A percentile compares a stretch with the other conserved stretches of the same genome.
These are phyloP conservation scores for Tulasnella sp. DNA, from an alignment of 768 basidiomycete species.

Conservation along the genomic window DNA sequence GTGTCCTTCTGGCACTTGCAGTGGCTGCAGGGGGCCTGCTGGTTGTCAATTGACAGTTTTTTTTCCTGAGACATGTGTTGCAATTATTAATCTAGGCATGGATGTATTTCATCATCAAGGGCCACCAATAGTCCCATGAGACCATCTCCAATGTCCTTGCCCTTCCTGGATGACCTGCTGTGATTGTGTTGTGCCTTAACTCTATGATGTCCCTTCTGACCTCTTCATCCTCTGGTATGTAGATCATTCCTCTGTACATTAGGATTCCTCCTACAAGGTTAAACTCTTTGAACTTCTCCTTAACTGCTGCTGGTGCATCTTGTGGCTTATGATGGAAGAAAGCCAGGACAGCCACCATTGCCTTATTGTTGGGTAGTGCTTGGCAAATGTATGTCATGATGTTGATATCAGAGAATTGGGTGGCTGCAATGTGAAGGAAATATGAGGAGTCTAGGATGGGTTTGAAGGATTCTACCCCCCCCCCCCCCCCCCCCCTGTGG, in stretches of 20 bases:
- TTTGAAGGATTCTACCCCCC: not conserved
- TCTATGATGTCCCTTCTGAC: not conserved
- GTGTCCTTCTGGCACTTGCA: not conserved
- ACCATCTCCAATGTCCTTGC: not conserved
- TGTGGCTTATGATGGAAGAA: too few species aligned
- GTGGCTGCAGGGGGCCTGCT: not conserved
- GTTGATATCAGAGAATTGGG: too few species aligned
- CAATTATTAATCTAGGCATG: not conserved
- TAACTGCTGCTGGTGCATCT: too few species aligned
- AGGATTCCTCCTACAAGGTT: not conserved
- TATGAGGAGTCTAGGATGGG: too few species aligned
- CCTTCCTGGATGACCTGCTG: constrained; percentile 1
- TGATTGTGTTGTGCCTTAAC: not conserved
- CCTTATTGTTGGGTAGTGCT: too few species aligned
- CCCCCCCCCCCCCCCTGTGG: not conserved
- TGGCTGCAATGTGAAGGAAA: too few species aligned
- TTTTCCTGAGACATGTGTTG: not conserved
- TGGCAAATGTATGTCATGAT: too few species aligned
- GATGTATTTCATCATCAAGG: not conserved
- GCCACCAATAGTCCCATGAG: not conserved
- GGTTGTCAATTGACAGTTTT: not conserved
- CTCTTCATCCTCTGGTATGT: not conserved
- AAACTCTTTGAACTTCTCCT: not conserved
- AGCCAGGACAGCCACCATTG: too few species aligned
- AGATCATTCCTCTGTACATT: not conserved